Conservation (phyloP, 495 filamentous ascomycete species). For the Beverwykella pulmonaria region DNA sequence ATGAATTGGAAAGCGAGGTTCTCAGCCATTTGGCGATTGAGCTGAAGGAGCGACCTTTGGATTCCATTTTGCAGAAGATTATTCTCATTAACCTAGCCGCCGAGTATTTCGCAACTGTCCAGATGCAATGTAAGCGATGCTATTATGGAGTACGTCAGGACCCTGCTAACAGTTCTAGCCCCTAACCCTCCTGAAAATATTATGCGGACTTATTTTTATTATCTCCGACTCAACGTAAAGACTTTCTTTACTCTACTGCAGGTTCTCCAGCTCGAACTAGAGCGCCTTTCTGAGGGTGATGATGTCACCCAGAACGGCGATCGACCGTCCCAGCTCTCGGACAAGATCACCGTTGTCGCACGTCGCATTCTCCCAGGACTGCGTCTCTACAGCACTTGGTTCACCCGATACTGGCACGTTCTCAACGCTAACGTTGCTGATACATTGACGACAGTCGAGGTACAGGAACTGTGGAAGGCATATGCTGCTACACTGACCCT, state of each 20-base stretch:
- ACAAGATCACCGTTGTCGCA: constrained; percentile 64
- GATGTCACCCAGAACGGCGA: constrained; percentile 49
- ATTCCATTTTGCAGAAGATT: constrained; percentile 73
- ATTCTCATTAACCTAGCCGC: constrained; percentile 84
- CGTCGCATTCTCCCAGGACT: constrained; percentile 70
- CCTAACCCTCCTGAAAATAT: constrained; percentile 31
- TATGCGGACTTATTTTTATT: constrained; percentile 66
- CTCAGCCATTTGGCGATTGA: constrained; percentile 73
- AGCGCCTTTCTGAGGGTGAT: constrained; percentile 53
- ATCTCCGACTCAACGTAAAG: constrained; percentile 78
- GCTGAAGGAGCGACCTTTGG: constrained; percentile 67
- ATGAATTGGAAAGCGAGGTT: constrained; percentile 85
- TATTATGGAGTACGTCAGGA: background rate
- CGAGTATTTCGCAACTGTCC: constrained; percentile 67
- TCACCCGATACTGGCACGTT: constrained; percentile 56
- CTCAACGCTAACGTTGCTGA: constrained; percentile 58
- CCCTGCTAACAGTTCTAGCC: constrained; percentile 43
- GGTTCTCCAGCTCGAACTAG: constrained; percentile 67
- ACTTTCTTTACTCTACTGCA: constrained; percentile 78
- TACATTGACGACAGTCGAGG: constrained; percentile 59
- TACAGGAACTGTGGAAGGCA: constrained; percentile 70
- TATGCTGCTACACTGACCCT: constrained; percentile 70
- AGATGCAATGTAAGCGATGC: constrained; percentile 58
- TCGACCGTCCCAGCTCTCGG: constrained; percentile 46
- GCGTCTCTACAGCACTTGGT: constrained; percentile 75